A percentile compares a stretch with the other conserved stretches of the same genome.
Evolutionary conservation across 768 basidiomycete genomes (phyloP).

Genomic region (Lentinus brumalis): DNA sequence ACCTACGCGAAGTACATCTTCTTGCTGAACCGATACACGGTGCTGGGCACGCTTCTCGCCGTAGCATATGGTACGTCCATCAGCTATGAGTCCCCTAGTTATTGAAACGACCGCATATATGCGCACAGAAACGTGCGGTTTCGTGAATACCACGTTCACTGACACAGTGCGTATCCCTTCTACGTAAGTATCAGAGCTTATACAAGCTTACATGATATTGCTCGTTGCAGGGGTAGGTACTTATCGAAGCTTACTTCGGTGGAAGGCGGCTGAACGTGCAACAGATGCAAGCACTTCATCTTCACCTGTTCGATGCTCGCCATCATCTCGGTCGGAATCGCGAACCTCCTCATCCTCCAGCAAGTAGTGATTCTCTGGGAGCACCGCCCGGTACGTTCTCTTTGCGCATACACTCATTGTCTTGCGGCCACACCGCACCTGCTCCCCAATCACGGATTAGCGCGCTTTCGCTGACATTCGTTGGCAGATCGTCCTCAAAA

Average conservation of each 20-base stretch:
- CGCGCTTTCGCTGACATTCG: background rate
- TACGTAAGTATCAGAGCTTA: too few relatives aligned
- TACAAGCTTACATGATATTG: background rate
- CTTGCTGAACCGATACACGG: constrained; percentile 42
- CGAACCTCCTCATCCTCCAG: constrained; percentile 36
- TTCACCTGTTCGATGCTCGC: constrained; percentile 26
- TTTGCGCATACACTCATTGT: background rate
- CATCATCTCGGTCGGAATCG: constrained; percentile 32
- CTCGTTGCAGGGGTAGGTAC: constrained; percentile 9
- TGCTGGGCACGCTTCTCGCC: constrained; percentile 29
- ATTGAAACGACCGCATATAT: background rate
- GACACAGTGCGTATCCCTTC: constrained; percentile 16
- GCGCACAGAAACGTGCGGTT: constrained; percentile 29
- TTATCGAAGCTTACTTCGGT: too few relatives aligned
- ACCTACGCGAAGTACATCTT: constrained; percentile 42
- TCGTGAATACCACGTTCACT: constrained; percentile 15
- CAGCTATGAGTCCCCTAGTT: background rate
- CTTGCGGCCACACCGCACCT: background rate
- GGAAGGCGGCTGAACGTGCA: too few relatives aligned
- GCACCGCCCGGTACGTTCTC: constrained; percentile 28
- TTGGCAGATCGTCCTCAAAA: constrained; percentile 24
- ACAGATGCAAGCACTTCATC: constrained; percentile 35
- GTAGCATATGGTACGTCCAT: constrained; percentile 30
- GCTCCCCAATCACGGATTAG: background rate
- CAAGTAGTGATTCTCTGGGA: constrained; percentile 41